Evolutionary conservation across 2,329 filamentous ascomycete species (phyloP).

Genomic region (Talaromyces sp.): DNA sequence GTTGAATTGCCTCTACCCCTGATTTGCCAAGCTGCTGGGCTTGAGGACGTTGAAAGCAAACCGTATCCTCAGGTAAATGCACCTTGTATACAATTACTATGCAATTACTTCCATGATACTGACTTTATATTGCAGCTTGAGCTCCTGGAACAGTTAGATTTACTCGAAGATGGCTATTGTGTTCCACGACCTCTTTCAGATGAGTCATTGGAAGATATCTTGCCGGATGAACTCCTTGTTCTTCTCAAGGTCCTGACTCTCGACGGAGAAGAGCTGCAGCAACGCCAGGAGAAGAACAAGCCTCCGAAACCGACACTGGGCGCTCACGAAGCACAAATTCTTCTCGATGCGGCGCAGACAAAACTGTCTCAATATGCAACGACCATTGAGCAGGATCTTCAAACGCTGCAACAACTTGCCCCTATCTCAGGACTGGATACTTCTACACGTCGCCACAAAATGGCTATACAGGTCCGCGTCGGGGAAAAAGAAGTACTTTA

Average conservation of each 20-base stretch:
- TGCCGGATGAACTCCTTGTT: slow-evolving; percentile 36
- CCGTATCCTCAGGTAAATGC: slow-evolving; percentile 6
- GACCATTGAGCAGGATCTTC: slow-evolving; percentile 47
- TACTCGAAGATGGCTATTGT: slow-evolving; percentile 71
- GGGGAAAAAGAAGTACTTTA: slow-evolving; percentile 67
- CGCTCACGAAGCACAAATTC: slow-evolving; percentile 24
- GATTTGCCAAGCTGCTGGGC: slow-evolving; percentile 43
- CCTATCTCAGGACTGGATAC: slow-evolving; percentile 31
- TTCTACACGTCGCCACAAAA: slow-evolving; percentile 36
- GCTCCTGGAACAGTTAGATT: slow-evolving; percentile 57
- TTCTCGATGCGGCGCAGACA: slow-evolving; percentile 28
- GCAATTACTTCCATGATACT: slow-evolving; percentile 4
- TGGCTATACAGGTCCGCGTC: slow-evolving; percentile 63
- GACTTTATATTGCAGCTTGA: slow-evolving; percentile 29
- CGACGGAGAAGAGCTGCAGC: slow-evolving; percentile 27
- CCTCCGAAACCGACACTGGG: slow-evolving; percentile 29
- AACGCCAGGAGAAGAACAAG: slow-evolving; percentile 30
- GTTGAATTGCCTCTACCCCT: slow-evolving; percentile 66
- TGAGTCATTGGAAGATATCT: slow-evolving; percentile 25
- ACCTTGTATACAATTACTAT: not conserved
- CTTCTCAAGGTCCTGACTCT: slow-evolving; percentile 32
- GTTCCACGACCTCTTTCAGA: slow-evolving; percentile 36
- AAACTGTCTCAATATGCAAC: slow-evolving; percentile 48
- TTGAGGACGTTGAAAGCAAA: slow-evolving; percentile 15
- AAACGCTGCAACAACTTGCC: slow-evolving; percentile 32